Base-by-base conservation (phyloP, 352 stramenopile species). In the Thraustotheca clavata region DNA sequence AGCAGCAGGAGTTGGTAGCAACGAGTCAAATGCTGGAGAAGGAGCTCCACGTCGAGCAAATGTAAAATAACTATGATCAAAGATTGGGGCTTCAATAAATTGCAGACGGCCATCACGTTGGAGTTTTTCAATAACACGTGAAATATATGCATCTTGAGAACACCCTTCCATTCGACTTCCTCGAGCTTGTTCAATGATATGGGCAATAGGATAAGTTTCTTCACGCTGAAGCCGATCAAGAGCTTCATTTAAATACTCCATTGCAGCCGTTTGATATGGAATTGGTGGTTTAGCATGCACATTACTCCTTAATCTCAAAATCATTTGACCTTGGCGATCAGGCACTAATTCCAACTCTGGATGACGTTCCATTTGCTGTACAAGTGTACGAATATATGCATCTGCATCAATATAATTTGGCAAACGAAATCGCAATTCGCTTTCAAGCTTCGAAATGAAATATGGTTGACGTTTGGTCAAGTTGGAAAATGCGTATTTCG, bases 341-440 rank as follows among this genome's bases (percentile, higher is more conserved):
- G 43, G n/a, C 24, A 24, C 11, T 8, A 52, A 11, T 18, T 52
- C 43, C 24, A 52, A 14, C 43, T 52, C 43, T 2, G 43, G 43
- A 31, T 52, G 43, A 31, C 43, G 43, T 31, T 52, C 43, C 43
- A 52, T 52, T 31, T 52, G 43, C 43, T 52, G 43, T 14, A 52
- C 9, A 9, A 52, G 43, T 11, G 11, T 9, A 8, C 24, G 24
- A 24, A 52, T 52, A 31, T 52, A 52, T 18, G 43, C 11, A 31
- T 52, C 43, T 31, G 43, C 11, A 18, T 52, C 43, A 9, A 52
- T 18, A 31, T 52, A 52, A 31, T 9, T 52, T 9, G 43, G 43
- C 9, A 52, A 31, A 31, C 43, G 43, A 31, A 52, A 52, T 9
- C 43, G 43, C 43, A 52, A 18, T 18, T 52, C 43, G 11, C n/a